A percentile compares a stretch with the other conserved stretches of the same genome.
Evolutionary conservation across 768 basidiomycete species (phyloP).

Genomic region (Pholiota conissans): DNA sequence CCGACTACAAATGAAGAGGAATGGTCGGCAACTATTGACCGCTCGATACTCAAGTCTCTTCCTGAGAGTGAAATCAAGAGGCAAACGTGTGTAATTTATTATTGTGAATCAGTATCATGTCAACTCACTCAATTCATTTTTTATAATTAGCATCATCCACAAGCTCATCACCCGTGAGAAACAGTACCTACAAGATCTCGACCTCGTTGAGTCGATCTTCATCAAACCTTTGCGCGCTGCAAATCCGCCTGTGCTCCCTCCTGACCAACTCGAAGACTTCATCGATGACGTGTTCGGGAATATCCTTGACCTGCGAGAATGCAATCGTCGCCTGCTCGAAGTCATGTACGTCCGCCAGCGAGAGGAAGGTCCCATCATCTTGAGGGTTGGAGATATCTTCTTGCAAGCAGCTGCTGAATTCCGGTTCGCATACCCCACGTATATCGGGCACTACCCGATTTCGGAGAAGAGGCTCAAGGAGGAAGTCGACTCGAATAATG

Average conservation of each 20-base stretch:
- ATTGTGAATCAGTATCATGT: too few species aligned
- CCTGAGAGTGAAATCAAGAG: slow-evolving; percentile 79
- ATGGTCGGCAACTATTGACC: slow-evolving; percentile 49
- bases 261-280: slow-evolving; percentile 70
- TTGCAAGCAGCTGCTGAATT: slow-evolving; percentile 87
- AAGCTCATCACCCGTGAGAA: slow-evolving; percentile 89
- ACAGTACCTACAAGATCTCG: slow-evolving; percentile 86
- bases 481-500: slow-evolving; percentile 77
- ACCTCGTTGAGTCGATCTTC: slow-evolving; percentile 72
- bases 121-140: too few species aligned
- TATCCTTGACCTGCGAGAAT: slow-evolving; percentile 82
- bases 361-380: slow-evolving; percentile 82
- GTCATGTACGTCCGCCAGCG: slow-evolving; percentile 83
- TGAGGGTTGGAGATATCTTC: slow-evolving; percentile 87
- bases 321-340: slow-evolving; percentile 81
- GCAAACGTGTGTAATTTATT: slow-evolving; percentile 53
- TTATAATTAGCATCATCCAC: slow-evolving; percentile 63
- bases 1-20: slow-evolving; percentile 34
- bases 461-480: slow-evolving; percentile 89
- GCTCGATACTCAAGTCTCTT: slow-evolving; percentile 43
- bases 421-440: slow-evolving; percentile 80
- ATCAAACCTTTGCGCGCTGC: slow-evolving; percentile 48
- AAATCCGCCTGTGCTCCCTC: slow-evolving; percentile 43
- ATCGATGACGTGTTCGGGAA: slow-evolving; percentile 91
- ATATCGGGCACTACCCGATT: slow-evolving; percentile 79